Percentiles rank a stretch among this genome's conserved stretches.
Conservation (phyloP, 2,329 filamentous ascomycete species). For the Dryadomyces quercus-mongolicae region DNA sequence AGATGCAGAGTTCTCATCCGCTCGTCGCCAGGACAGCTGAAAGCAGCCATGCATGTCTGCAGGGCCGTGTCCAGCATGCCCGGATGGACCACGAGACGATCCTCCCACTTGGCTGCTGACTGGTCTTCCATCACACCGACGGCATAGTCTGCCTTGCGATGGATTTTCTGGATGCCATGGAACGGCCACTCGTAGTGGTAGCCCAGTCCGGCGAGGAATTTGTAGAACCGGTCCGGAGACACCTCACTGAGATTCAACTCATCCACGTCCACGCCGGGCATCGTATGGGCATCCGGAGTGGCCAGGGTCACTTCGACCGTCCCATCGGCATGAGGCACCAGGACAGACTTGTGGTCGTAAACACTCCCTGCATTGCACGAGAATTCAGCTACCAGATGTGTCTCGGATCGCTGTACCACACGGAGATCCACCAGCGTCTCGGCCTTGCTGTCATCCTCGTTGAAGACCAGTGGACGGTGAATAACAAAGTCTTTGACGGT, state of each 20-base stretch:
- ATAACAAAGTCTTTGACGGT: constrained; percentile 9
- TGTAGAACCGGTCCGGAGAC: neutral
- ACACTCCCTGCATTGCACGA: neutral
- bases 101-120: neutral
- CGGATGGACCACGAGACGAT: neutral
- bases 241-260: neutral
- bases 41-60: neutral
- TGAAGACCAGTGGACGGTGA: neutral
- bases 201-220: neutral
- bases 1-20: neutral
- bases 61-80: neutral
- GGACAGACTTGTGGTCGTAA: neutral
- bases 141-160: neutral
- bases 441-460: neutral
- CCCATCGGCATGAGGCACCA: neutral
- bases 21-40: neutral
- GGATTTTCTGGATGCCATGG: neutral
- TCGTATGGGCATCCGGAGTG: neutral
- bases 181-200: neutral
- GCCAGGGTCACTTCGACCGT: neutral
- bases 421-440: neutral
- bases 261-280: neutral
- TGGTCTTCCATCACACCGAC: neutral
- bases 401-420: no score
- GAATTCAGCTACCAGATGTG: neutral